Evolutionary conservation across 2,329 filamentous ascomycete species (phyloP).

Genomic region (Arthroderma sp.): DNA sequence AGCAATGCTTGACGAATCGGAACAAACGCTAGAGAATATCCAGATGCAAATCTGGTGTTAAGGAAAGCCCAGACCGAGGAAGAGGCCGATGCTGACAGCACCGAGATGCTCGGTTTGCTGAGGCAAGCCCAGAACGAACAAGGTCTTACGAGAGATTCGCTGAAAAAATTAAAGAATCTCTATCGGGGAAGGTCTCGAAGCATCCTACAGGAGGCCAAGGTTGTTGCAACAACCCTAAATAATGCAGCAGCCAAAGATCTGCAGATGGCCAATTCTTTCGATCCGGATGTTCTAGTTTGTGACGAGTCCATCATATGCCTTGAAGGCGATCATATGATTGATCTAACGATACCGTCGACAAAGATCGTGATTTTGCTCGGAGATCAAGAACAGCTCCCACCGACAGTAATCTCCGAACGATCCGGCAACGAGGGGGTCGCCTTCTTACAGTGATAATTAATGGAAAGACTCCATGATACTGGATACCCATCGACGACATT

Average conservation of each 20-base stretch:
- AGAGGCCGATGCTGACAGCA: not conserved
- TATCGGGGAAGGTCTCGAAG: not conserved
- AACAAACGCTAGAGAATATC: not conserved
- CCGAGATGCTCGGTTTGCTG: not conserved
- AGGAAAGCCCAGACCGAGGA: not conserved
- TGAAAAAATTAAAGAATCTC: not conserved
- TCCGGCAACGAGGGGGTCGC: slow-evolving; percentile 5
- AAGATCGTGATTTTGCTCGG: slow-evolving; percentile 7
- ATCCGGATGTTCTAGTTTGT: slow-evolving; percentile 7
- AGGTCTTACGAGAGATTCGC: not conserved
- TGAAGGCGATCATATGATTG: slow-evolving; percentile 9
- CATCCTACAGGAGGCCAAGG: not conserved
- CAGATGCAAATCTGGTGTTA: not conserved
- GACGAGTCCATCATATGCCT: slow-evolving; percentile 11
- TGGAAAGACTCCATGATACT: not conserved
- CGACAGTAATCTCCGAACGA: slow-evolving; percentile 7
- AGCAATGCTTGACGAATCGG: not conserved
- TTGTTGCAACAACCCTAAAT: not conserved
- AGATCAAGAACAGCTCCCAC: slow-evolving; percentile 8
- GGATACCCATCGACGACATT: not conserved
- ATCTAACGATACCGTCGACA: slow-evolving; percentile 3
- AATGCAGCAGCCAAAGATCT: not conserved
- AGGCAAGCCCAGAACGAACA: not conserved
- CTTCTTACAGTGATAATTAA: slow-evolving; percentile 4
- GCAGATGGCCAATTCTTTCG: not conserved